These are phyloP conservation scores for Melaleuca alternifolia DNA, from an alignment of 345 rosid genomes.

Conservation along the genomic window DNA sequence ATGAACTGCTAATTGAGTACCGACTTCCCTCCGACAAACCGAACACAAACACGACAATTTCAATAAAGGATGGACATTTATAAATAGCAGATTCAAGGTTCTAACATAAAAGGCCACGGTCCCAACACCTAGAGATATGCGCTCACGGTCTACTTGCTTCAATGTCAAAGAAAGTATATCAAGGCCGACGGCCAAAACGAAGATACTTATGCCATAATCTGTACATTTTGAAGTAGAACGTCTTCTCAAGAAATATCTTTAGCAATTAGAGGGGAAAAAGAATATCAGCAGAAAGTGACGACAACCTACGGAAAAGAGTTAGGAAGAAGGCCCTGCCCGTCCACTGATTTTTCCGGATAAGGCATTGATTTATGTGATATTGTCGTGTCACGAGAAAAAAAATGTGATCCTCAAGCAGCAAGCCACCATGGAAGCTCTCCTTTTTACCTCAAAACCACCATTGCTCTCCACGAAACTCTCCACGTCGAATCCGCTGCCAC, in stretches of 20 bases:
- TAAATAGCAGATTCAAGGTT: not conserved
- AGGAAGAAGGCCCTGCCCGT: not conserved
- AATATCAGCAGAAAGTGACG: not conserved
- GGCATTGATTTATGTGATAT: not conserved
- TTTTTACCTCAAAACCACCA: not conserved
- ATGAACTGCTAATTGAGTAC: not conserved
- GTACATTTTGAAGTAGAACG: not conserved
- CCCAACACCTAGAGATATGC: not conserved
- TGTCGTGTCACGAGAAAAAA: not conserved
- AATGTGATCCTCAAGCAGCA: not conserved
- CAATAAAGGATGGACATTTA: not conserved
- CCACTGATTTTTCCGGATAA: not conserved
- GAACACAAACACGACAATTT: not conserved
- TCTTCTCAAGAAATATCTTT: not conserved
- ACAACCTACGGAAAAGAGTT: not conserved
- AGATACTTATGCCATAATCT: not conserved
- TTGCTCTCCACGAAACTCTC: not conserved
- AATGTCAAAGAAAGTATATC: not conserved
- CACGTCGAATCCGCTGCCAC: not conserved
- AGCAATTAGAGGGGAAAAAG: conserved; percentile 5
- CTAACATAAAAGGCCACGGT: not conserved
- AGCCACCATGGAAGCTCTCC: not conserved
- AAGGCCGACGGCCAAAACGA: not conserved
- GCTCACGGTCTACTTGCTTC: not conserved
- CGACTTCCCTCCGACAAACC: not conserved